Evolutionary conservation across 1,139 yeast genomes (phyloP).

Genomic region (Protomyces lactucae-debilis): DNA sequence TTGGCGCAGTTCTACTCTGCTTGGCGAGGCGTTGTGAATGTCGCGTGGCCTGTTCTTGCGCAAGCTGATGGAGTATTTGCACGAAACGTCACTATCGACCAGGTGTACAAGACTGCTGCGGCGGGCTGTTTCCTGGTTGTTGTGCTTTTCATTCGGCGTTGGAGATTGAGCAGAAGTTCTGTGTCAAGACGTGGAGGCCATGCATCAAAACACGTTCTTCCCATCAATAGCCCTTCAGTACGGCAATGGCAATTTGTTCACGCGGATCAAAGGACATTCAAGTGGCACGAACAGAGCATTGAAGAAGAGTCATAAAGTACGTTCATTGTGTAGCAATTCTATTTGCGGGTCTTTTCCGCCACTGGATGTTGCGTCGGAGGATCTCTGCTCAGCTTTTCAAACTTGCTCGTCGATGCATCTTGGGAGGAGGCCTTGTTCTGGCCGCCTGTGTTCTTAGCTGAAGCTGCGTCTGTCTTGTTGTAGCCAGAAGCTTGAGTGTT

Average conservation of each 20-base stretch:
- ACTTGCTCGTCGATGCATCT: slow-evolving; percentile 18
- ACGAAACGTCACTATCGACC: no score
- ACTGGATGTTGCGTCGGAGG: background rate
- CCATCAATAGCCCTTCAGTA: background rate
- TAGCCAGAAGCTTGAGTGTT: background rate
- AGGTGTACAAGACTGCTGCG: no score
- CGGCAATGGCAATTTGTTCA: background rate
- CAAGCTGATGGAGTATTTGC: no score
- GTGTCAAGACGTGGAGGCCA: no score
- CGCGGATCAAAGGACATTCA: background rate
- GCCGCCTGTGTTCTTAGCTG: background rate
- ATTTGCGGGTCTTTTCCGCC: background rate
- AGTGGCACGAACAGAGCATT: background rate
- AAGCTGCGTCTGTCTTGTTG: background rate
- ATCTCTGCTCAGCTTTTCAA: slow-evolving; percentile 10
- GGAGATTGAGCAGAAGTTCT: background rate
- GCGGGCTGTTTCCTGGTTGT: no score
- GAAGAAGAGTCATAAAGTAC: background rate
- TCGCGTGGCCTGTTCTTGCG: no score
- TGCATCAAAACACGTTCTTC: background rate
- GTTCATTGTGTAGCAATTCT: background rate
- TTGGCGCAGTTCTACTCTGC: background rate
- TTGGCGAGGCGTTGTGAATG: background rate
- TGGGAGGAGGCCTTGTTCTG: background rate
- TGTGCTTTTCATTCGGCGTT: background rate